A percentile compares a stretch with the other conserved stretches of the same genome.
phyloP scores from a whole-genome alignment of 305 asterid genomes.

The Plantago rigida region DNA sequence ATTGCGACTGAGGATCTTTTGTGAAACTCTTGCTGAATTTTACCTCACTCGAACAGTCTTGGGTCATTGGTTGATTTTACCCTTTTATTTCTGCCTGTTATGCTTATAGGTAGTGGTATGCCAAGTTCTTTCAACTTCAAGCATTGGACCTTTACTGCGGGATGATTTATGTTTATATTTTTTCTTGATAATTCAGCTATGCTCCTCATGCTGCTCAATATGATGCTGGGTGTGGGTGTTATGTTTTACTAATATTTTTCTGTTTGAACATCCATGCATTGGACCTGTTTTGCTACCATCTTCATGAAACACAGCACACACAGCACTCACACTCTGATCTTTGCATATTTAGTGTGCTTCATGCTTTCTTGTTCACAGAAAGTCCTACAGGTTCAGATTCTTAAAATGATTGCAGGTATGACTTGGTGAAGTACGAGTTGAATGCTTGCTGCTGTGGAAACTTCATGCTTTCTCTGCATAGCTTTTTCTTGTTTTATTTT shows the following conservation, averaged over 20 bases:
- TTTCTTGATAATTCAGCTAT: slow-evolving; percentile 12
- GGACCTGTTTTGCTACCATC: slow-evolving; percentile 20
- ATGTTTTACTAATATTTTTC: neutral
- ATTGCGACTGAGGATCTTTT: too few species aligned
- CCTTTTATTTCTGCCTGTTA: too few species aligned
- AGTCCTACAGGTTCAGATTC: slow-evolving; percentile 35
- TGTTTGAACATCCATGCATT: neutral
- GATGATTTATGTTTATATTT: neutral
- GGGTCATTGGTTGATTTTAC: too few species aligned
- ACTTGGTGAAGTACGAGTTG: neutral
- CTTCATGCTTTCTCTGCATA: neutral
- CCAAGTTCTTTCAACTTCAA: slow-evolving; percentile 17
- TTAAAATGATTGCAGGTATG: slow-evolving; percentile 24
- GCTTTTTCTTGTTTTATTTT: neutral
- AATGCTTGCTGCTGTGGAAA: neutral
- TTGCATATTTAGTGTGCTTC: neutral
- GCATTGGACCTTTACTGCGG: slow-evolving; percentile 2
- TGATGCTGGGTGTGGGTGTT: slow-evolving; percentile 1
- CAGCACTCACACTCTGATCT: too few species aligned
- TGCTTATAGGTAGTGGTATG: neutral
- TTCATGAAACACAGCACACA: neutral
- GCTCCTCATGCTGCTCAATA: slow-evolving; percentile 11
- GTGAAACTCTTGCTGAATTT: too few species aligned
- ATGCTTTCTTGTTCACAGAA: slow-evolving; percentile 28
- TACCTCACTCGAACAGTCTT: too few species aligned